phyloP scores from a whole-genome alignment of 2,329 filamentous ascomycete genomes.

The Neopestalotiopsis sp. region DNA sequence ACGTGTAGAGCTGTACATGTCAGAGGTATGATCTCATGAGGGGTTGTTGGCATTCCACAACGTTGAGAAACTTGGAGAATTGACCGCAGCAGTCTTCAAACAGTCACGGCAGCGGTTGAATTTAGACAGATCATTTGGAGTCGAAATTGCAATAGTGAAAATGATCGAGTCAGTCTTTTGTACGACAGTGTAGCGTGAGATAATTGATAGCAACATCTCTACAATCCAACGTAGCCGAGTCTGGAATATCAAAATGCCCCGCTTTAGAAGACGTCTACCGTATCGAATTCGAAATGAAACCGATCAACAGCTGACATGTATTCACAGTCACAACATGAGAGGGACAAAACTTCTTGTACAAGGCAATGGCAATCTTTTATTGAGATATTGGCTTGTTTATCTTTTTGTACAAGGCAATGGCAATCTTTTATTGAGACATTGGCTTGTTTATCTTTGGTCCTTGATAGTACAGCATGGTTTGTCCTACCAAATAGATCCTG shows the following conservation, averaged over 20 bases:
- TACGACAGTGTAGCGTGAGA: too few relatives aligned
- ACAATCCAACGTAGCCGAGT: too few relatives aligned
- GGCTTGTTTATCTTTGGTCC: background rate
- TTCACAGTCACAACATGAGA: background rate
- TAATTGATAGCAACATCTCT: too few relatives aligned
- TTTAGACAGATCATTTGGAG: too few relatives aligned
- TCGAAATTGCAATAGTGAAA: too few relatives aligned
- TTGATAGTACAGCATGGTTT: background rate
- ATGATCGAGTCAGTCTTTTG: too few relatives aligned
- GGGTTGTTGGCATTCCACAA: background rate
- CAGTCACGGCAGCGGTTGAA: too few relatives aligned
- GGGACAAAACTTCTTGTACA: background rate
- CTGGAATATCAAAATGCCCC: too few relatives aligned
- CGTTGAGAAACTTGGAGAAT: background rate
- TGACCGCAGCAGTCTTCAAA: too few relatives aligned
- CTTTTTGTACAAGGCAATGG: background rate
- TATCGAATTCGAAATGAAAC: background rate
- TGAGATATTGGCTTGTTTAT: background rate
- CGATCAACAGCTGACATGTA: background rate
- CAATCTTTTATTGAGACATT: background rate
- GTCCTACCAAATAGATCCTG: background rate
- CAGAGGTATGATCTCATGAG: background rate
- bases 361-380: background rate
- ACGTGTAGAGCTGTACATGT: background rate
- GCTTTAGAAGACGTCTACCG: background rate